Base-by-base conservation (phyloP, 257 asterid species). In the Marsdenia floribunda region DNA sequence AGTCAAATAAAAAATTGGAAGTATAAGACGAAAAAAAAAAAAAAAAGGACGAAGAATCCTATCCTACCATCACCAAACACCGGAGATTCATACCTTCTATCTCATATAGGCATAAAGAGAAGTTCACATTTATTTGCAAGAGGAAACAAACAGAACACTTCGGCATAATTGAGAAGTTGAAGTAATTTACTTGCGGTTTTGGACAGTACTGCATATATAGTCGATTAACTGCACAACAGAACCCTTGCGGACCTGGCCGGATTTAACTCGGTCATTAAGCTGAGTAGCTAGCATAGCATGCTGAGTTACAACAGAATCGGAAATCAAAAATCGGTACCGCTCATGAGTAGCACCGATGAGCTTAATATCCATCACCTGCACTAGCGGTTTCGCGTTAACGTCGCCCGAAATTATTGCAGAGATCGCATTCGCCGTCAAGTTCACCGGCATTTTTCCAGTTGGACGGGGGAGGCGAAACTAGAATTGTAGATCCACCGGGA, bases 231-330 rank as follows among this genome's bases (percentile, higher is more conserved):
- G 98, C 82, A 95, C 80, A 47, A 95, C 96, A 74, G 99, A 92
- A 76, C 97, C 96, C 68, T 68, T 83, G 74, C 97, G 91, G 38
- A 95, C 83, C 14, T 63, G 71, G 68, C 90, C 93, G 73, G 90
- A 68, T 81, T 85, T 87, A 78, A 90, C 89, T 38, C 85, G 84
- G 74, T 85, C 94, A 59, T 92, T 92, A 74, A 95, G 96, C 91
- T 95, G 99, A 84, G 96, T 83, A 6, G 98, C 96, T 60, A 95
- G 89, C 97, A 92, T 89, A 40, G 97, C 99, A 53, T 90, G 90
- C 79, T 92, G 96, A 81, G 96, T 74, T 5, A 80, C 73, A 63
- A 78, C 86, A 35, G 99, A 90, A 74, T 95, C 99, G 53, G 97
- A 92, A 80, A 95, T 71, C 74, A 88, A 75, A 57, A 95, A 80